Evolutionary conservation across 257 asterid genomes (phyloP).

Genomic region (Solanum chilense): DNA sequence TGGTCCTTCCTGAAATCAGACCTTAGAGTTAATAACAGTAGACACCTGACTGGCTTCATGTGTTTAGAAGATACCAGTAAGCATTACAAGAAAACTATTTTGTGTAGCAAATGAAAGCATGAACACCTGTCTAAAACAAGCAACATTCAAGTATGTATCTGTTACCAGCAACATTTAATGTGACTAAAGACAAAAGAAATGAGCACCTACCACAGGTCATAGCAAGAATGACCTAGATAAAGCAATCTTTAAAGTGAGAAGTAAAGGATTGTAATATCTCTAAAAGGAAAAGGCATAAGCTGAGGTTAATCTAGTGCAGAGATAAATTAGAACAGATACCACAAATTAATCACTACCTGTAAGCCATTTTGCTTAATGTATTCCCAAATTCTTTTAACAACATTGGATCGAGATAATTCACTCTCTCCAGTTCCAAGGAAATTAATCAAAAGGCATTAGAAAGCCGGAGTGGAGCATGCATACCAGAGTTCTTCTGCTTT

Average conservation of each 20-base stretch:
- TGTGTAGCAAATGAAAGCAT: background rate
- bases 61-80: background rate
- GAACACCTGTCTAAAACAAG: background rate
- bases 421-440: conserved; percentile 87
- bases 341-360: conserved; percentile 39
- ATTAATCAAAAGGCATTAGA: conserved; percentile 63
- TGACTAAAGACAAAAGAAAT: background rate
- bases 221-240: background rate
- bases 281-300: background rate
- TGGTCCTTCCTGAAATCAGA: background rate
- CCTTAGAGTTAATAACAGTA: background rate
- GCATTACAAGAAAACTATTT: background rate
- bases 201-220: background rate
- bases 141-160: background rate
- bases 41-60: background rate
- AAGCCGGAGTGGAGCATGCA: conserved; percentile 75
- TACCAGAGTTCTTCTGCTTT: conserved; percentile 59
- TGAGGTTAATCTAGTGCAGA: background rate
- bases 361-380: conserved; percentile 71
- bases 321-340: background rate
- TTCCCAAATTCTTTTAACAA: conserved; percentile 80
- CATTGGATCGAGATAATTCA: conserved; percentile 62
- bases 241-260: background rate
- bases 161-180: background rate
- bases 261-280: background rate